These are phyloP conservation scores for Kodamaea restingae DNA, from an alignment of 805 yeast species.

Conservation along the genomic window DNA sequence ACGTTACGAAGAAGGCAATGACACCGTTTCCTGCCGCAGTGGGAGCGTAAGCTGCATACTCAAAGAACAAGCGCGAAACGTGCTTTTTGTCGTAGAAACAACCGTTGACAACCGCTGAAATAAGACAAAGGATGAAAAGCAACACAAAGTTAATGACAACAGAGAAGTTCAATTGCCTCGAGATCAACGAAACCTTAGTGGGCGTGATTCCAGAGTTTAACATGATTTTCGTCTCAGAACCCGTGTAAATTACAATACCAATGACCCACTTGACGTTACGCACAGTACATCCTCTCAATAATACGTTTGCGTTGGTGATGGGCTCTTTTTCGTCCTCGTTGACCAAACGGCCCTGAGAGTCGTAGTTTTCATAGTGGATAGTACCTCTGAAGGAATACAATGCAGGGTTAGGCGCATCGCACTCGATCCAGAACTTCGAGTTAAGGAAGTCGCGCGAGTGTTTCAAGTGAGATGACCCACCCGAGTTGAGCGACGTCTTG, in stretches of 20 bases:
- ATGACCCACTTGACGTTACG: constrained; percentile 82
- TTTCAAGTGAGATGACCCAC: constrained; percentile 42
- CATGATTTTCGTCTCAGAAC: constrained; percentile 78
- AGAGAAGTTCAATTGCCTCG: constrained; percentile 67
- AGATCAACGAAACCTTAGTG: constrained; percentile 67
- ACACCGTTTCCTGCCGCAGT: constrained; percentile 65
- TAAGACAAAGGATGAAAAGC: constrained; percentile 63
- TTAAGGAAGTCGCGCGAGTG: constrained; percentile 58
- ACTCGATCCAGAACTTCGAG: constrained; percentile 56
- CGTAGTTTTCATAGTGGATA: constrained; percentile 46
- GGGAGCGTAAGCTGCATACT: constrained; percentile 66
- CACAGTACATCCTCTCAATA: constrained; percentile 72
- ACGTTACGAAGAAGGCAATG: constrained; percentile 68
- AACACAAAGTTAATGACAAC: constrained; percentile 64
- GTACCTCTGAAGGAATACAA: constrained; percentile 67
- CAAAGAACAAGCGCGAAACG: constrained; percentile 60
- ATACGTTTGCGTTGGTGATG: constrained; percentile 61
- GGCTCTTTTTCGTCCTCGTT: constrained; percentile 52
- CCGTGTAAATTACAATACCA: constrained; percentile 74
- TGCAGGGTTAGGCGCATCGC: constrained; percentile 68
- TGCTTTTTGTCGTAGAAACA: constrained; percentile 46
- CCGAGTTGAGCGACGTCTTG: constrained; percentile 51
- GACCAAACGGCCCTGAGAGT: constrained; percentile 25
- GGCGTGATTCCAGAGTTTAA: constrained; percentile 78
- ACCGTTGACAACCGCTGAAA: constrained; percentile 70